Evolutionary conservation across 257 asterid genomes (phyloP).

Genomic region (Solanum chmielewskii): DNA sequence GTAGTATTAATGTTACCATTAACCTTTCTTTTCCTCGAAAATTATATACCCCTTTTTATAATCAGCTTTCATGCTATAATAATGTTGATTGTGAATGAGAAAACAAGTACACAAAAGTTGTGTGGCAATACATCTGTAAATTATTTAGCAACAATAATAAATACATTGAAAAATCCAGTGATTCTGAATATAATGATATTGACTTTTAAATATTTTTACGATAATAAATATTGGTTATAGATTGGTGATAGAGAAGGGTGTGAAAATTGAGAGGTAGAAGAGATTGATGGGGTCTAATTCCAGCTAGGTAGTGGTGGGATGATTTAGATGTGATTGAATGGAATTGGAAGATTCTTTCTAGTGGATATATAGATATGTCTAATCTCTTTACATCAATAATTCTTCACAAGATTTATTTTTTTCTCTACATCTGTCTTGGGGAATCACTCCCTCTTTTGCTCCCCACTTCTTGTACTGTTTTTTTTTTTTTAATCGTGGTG

Average conservation of each 20-base stretch:
- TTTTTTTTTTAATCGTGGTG: not conserved
- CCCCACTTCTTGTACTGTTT: not conserved
- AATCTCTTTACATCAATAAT: not conserved
- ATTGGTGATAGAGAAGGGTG: not conserved
- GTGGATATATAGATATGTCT: not conserved
- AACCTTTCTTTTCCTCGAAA: not conserved
- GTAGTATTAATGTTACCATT: not conserved
- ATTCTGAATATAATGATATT: not conserved
- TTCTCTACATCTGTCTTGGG: not conserved
- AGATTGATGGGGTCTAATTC: conserved; percentile 12
- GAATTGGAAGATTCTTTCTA: conserved; percentile 19
- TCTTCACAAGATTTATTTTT: not conserved
- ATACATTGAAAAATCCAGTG: not conserved
- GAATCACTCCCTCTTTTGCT: not conserved
- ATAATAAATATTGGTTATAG: not conserved
- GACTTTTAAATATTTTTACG: too few species aligned
- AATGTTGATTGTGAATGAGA: not conserved
- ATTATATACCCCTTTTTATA: not conserved
- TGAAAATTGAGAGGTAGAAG: not conserved
- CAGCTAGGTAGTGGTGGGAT: conserved; percentile 6
- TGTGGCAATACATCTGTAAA: not conserved
- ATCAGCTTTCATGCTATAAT: not conserved
- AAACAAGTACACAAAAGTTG: not conserved
- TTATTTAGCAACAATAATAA: not conserved
- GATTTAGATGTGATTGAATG: conserved; percentile 4